A percentile compares a stretch with the other conserved stretches of the same genome.
These are phyloP conservation scores for Trichoderma virens DNA, from an alignment of 495 filamentous ascomycete species.

Conservation along the genomic window DNA sequence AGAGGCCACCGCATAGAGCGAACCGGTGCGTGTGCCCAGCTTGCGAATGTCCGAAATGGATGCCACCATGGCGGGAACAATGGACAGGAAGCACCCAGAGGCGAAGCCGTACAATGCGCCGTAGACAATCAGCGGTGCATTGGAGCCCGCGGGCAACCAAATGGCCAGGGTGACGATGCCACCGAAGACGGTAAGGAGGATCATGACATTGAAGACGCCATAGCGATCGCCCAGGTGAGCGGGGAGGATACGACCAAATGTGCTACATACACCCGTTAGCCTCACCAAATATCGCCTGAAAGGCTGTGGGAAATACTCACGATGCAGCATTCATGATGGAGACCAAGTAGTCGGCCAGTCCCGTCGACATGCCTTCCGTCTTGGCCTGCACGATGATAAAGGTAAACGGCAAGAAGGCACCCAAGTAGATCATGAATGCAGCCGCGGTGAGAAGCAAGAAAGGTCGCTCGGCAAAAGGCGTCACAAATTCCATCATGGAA, in stretches of 20 bases:
- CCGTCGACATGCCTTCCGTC: conserved; percentile 49
- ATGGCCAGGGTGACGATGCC: conserved; percentile 59
- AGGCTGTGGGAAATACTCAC: too few relatives aligned
- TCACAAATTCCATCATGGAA: conserved; percentile 45
- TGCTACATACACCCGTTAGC: conserved; percentile 22
- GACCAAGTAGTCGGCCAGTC: conserved; percentile 55
- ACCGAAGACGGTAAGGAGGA: conserved; percentile 50
- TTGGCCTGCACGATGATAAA: conserved; percentile 56
- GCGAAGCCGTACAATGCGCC: conserved; percentile 63
- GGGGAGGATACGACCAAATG: conserved; percentile 67
- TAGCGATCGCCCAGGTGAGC: conserved; percentile 64
- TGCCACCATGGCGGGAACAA: conserved; percentile 47
- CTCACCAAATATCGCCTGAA: too few relatives aligned
- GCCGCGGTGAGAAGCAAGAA: conserved; percentile 46
- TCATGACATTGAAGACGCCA: conserved; percentile 68
- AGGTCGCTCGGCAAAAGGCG: conserved; percentile 51
- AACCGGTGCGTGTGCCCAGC: conserved; percentile 64
- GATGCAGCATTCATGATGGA: conserved; percentile 63
- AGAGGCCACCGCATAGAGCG: conserved; percentile 53
- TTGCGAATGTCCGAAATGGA: conserved; percentile 66
- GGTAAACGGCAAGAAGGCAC: conserved; percentile 67
- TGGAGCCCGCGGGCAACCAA: conserved; percentile 54
- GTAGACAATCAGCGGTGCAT: conserved; percentile 58
- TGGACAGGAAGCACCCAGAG: conserved; percentile 62
- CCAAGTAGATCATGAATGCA: conserved; percentile 59